A percentile compares a stretch with the other conserved stretches of the same genome.
These are phyloP conservation scores for Petasospora fabianii DNA, from an alignment of 1,139 yeast genomes.

Conservation along the genomic window DNA sequence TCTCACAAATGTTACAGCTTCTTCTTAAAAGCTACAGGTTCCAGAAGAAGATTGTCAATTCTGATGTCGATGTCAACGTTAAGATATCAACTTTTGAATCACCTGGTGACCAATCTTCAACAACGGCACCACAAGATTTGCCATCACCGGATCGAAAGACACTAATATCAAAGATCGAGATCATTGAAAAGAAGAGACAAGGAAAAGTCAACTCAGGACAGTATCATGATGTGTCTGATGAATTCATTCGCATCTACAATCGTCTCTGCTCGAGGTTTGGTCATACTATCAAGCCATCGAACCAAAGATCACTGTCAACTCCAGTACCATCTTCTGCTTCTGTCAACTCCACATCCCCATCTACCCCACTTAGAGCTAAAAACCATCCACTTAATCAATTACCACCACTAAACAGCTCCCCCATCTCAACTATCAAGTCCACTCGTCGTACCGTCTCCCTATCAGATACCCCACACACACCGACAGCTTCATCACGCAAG, in stretches of 20 bases:
- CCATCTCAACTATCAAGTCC: background rate
- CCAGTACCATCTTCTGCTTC: too few species aligned
- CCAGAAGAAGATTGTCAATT: conserved; percentile 11
- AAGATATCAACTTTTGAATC: background rate
- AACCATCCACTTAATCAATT: too few species aligned
- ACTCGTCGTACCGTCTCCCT: background rate
- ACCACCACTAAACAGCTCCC: too few species aligned
- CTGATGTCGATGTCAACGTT: conserved; percentile 1
- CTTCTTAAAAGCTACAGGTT: conserved; percentile 18
- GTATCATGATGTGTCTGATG: conserved; percentile 11
- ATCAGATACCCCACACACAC: background rate
- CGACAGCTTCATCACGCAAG: background rate
- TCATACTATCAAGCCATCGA: background rate
- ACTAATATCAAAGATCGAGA: conserved; percentile 6
- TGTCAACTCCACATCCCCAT: too few species aligned
- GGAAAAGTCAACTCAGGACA: background rate
- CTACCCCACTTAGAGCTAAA: too few species aligned
- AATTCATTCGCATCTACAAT: conserved; percentile 11
- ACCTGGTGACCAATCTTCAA: too few species aligned
- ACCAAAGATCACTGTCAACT: background rate
- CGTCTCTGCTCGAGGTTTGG: conserved; percentile 6
- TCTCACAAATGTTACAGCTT: conserved; percentile 18
- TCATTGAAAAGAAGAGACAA: conserved; percentile 2
- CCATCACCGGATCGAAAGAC: conserved; percentile 2
- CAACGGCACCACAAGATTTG: background rate